Evolutionary conservation across 768 basidiomycete genomes (phyloP).

Genomic region (Holtermanniella nyarrowii): DNA sequence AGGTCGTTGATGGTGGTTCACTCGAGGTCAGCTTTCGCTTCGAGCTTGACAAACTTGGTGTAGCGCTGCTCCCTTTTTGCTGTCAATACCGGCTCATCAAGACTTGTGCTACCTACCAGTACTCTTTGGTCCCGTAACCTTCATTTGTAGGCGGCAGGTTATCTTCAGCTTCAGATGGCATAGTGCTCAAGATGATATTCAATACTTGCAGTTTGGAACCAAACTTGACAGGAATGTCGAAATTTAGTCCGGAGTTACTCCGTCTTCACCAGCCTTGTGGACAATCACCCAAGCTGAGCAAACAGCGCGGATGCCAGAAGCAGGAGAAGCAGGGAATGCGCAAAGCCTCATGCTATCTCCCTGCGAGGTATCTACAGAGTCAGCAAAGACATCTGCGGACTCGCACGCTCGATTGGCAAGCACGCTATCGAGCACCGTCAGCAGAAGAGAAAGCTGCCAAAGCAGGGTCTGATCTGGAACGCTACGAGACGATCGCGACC

Average conservation of each 20-base stretch:
- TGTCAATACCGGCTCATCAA: constrained; percentile 3
- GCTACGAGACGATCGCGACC: constrained; percentile 24
- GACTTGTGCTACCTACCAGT: constrained; percentile 27
- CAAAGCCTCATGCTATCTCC: too few species aligned
- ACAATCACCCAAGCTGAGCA: too few species aligned
- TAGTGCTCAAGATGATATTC: neutral
- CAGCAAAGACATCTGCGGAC: too few species aligned
- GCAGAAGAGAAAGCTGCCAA: neutral
- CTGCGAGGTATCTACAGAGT: too few species aligned
- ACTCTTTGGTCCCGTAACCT: constrained; percentile 39
- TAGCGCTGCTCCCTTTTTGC: constrained; percentile 41
- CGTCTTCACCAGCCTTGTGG: too few species aligned
- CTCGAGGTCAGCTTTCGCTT: constrained; percentile 7
- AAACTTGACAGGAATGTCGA: neutral
- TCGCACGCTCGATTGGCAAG: too few species aligned
- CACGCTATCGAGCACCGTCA: neutral
- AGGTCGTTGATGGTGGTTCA: constrained; percentile 32
- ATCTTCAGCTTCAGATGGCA: constrained; percentile 10
- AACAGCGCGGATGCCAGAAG: too few species aligned
- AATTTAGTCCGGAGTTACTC: neutral
- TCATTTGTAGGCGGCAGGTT: constrained; percentile 36
- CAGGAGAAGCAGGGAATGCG: too few species aligned
- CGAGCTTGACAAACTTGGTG: constrained; percentile 21
- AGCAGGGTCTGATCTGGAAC: neutral
- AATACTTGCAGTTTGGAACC: neutral